Percentiles rank a stretch among this genome's conserved stretches.
Evolutionary conservation across 1,284 basidiomycete species (phyloP).

Genomic region (Neolentinus lepideus): DNA sequence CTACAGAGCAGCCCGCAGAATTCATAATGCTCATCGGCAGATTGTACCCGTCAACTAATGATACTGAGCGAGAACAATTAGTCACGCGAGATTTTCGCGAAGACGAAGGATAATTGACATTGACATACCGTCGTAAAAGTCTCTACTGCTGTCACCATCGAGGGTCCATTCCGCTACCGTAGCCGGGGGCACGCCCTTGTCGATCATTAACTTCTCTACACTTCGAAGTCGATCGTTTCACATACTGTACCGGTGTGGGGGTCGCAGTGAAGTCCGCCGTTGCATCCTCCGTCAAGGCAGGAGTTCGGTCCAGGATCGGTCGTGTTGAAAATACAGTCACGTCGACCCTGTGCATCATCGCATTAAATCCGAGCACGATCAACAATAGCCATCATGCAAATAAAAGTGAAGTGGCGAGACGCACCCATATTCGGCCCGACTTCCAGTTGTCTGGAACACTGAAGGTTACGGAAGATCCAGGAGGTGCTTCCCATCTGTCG

Average conservation of each 20-base stretch:
- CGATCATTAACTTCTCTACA: background rate
- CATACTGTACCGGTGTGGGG: constrained; percentile 14
- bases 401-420: background rate
- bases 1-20: constrained; percentile 40
- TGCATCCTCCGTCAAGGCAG: constrained; percentile 18
- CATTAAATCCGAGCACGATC: background rate
- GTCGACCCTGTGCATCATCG: constrained; percentile 20
- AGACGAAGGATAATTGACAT: background rate
- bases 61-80: constrained; percentile 8
- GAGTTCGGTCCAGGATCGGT: constrained; percentile 23
- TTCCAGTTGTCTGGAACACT: constrained; percentile 19
- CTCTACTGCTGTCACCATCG: constrained; percentile 19
- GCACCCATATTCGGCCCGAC: constrained; percentile 18
- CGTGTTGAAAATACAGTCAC: constrained; percentile 30
- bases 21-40: constrained; percentile 49
- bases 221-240: constrained; percentile 5
- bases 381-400: background rate
- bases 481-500: constrained; percentile 16
- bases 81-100: background rate
- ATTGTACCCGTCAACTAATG: constrained; percentile 24
- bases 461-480: constrained; percentile 12
- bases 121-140: constrained; percentile 30
- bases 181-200: constrained; percentile 36
- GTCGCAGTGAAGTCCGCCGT: constrained; percentile 17
- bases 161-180: constrained; percentile 40